Evolutionary conservation across 2,329 filamentous ascomycete genomes (phyloP).

Genomic region (Pestalotiopsis sp.): DNA sequence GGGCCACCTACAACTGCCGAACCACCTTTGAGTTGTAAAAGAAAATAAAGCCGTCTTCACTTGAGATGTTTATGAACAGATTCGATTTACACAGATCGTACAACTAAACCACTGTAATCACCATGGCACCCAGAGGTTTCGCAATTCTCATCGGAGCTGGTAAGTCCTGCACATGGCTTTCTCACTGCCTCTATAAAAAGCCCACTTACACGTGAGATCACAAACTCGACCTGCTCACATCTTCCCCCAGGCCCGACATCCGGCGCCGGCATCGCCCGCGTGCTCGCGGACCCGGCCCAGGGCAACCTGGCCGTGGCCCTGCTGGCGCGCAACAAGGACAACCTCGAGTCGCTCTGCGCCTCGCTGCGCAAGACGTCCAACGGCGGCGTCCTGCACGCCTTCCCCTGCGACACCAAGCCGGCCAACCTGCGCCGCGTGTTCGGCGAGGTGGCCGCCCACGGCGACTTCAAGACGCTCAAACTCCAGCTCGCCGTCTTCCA

Average conservation of each 20-base stretch:
- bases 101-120: background rate
- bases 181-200: background rate
- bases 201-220: background rate
- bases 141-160: slow-evolving; percentile 55
- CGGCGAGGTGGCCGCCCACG: slow-evolving; percentile 47
- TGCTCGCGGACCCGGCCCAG: slow-evolving; percentile 51
- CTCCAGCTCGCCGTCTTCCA: slow-evolving; percentile 56
- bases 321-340: slow-evolving; percentile 50
- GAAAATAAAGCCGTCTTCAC: background rate
- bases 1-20: background rate
- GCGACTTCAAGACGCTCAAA: slow-evolving; percentile 50
- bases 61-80: background rate
- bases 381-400: slow-evolving; percentile 48
- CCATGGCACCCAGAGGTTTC: slow-evolving; percentile 34
- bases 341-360: slow-evolving; percentile 43
- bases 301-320: slow-evolving; percentile 59
- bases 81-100: too few relatives aligned
- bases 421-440: slow-evolving; percentile 50
- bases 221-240: background rate
- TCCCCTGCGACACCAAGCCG: slow-evolving; percentile 52
- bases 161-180: background rate
- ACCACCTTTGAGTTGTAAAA: background rate
- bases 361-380: slow-evolving; percentile 42
- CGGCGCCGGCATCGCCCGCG: slow-evolving; percentile 58
- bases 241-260: slow-evolving; percentile 34